Conservation (phyloP, 257 asterid species). For the Ligustrum vulgare region DNA sequence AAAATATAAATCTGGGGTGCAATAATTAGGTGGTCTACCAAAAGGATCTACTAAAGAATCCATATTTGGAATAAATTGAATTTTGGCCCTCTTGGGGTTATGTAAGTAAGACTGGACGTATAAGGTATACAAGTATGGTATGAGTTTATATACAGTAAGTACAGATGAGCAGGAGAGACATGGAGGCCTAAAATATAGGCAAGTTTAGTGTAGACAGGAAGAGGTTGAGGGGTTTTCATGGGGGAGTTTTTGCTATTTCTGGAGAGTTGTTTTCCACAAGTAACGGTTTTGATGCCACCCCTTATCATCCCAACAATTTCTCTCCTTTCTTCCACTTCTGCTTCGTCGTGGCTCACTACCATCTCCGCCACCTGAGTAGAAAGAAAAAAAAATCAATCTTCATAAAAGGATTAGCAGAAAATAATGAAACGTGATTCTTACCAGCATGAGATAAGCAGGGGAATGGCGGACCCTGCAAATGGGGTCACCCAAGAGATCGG, state of each 20-base stretch:
- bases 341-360: conserved; percentile 41
- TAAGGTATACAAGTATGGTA: background rate
- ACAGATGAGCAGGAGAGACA: conserved; percentile 88
- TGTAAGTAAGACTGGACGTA: background rate
- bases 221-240: conserved; percentile 21
- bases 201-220: conserved; percentile 66
- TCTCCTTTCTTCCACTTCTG: conserved; percentile 33
- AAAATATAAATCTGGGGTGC: conserved; percentile 5
- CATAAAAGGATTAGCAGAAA: background rate
- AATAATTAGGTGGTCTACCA: conserved; percentile 10
- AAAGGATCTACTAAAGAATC: no score
- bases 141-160: background rate
- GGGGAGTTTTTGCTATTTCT: conserved; percentile 24
- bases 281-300: conserved; percentile 84
- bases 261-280: conserved; percentile 61
- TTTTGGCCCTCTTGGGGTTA: no score
- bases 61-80: conserved; percentile 21
- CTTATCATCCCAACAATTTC: conserved; percentile 86
- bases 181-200: conserved; percentile 94
- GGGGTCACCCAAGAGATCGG: conserved; percentile 92
- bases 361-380: conserved; percentile 58
- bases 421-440: background rate
- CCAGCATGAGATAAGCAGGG: conserved; percentile 88
- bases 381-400: no score
- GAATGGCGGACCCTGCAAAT: conserved; percentile 90